Conservation (phyloP, 2,329 filamentous ascomycete genomes). For the Podosphaera fusca region DNA sequence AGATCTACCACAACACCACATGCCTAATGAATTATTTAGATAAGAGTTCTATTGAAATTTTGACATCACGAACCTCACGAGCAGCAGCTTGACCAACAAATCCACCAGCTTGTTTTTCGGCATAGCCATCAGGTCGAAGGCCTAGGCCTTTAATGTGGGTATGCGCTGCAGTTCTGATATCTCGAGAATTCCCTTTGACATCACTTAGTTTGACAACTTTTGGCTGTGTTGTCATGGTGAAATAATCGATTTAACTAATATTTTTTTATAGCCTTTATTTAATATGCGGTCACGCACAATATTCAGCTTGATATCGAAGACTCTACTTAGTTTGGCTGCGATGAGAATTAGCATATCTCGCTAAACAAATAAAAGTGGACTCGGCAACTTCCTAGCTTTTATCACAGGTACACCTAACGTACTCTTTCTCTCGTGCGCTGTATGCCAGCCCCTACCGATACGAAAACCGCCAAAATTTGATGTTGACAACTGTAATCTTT, state of each 20-base stretch:
- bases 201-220: constrained; percentile 79
- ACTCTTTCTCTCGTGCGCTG: too few relatives aligned
- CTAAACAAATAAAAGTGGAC: too few relatives aligned
- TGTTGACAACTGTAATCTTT: too few relatives aligned
- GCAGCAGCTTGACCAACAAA: constrained; percentile 79
- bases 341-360: too few relatives aligned
- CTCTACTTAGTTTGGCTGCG: too few relatives aligned
- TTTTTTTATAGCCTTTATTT: too few relatives aligned
- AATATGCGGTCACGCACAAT: too few relatives aligned
- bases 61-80: constrained; percentile 44
- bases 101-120: constrained; percentile 56
- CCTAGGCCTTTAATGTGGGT: constrained; percentile 95
- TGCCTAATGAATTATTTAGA: constrained; percentile 36
- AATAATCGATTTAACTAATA: neutral
- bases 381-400: too few relatives aligned
- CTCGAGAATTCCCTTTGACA: constrained; percentile 81
- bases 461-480: too few relatives aligned
- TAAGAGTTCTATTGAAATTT: constrained; percentile 28
- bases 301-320: too few relatives aligned
- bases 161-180: constrained; percentile 88
- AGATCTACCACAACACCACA: constrained; percentile 90
- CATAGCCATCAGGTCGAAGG: constrained; percentile 61
- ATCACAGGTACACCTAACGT: too few relatives aligned
- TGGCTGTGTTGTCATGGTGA: neutral
- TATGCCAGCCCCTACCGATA: too few relatives aligned